These are phyloP conservation scores for Gelatoporia subvermispora DNA, from an alignment of 768 basidiomycete species.

Conservation along the genomic window DNA sequence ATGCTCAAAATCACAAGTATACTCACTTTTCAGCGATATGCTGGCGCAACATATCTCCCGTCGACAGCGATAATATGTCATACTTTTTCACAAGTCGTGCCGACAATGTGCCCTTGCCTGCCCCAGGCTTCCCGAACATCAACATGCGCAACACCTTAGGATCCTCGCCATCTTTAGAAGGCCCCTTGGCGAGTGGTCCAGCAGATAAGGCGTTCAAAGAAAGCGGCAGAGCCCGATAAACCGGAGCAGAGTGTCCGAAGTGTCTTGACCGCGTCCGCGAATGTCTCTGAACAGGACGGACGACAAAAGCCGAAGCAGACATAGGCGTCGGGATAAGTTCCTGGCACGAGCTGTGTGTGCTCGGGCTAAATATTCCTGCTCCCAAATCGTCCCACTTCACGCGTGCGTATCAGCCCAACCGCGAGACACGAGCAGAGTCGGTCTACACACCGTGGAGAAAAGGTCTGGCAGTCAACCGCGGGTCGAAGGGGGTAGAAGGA, in stretches of 20 bases:
- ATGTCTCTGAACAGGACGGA: no score
- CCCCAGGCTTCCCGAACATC: constrained; percentile 79
- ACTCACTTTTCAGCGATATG: constrained; percentile 67
- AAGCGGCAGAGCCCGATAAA: constrained; percentile 41
- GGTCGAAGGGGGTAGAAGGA: no score
- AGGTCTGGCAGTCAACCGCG: no score
- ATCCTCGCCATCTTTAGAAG: constrained; percentile 1
- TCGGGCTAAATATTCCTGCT: no score
- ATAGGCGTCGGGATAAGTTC: no score
- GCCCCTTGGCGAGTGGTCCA: constrained; percentile 14
- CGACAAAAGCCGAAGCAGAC: no score
- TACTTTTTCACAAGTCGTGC: constrained; percentile 74
- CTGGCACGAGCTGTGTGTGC: no score
- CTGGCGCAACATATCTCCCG: constrained; percentile 81
- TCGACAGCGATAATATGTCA: constrained; percentile 71
- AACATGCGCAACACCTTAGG: constrained; percentile 51
- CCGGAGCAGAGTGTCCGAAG: constrained; percentile 26
- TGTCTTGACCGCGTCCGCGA: no score
- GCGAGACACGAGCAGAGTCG: no score
- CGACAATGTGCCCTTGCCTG: constrained; percentile 83
- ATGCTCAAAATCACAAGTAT: neutral
- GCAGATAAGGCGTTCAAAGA: constrained; percentile 38
- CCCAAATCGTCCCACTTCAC: no score
- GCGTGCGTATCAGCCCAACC: no score
- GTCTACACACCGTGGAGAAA: no score